Base-by-base conservation (phyloP, 73 alveolate genomes). In the Paramecium sonneborni region DNA sequence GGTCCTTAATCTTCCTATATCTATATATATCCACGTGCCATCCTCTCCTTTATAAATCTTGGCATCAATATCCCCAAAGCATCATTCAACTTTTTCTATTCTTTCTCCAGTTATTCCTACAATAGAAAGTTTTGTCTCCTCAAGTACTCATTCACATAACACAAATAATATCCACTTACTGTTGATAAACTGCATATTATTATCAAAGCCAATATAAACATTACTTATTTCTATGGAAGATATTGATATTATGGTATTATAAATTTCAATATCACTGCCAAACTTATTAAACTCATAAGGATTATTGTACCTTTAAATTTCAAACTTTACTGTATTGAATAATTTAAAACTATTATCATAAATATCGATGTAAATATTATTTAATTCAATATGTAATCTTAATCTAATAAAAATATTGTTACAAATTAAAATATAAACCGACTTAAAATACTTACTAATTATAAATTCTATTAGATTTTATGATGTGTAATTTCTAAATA, bases 1-100 rank as follows among this genome's bases (percentile, higher is more conserved):
- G 92, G 94, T 32, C 96, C 97, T 85, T 97, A 92, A 57, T 96
- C 97, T 57, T 97, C 99, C 30, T 96, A 93, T 18, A 97, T 94
- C 37, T 86, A 88, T 20, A 95, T 85, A 38, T 94, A 79, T 18
- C 99, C 99, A 9, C 90, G 39, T 18, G 90, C 91, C 87, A 88
- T 88, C 20, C 87, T 70, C 21, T 88, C 94, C 12, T 57, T 48
- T 6, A 88, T 88, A 43, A 88, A 88, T 38, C 74, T 68, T 0
- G 94, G 94, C 70, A 88, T 52, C 20, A 88, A 67, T 24, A 88
- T 43, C 9, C 91, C 85, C 28, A 88, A 41, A 20, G 74, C 74
- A 28, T 88, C 94, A 56, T 88, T 88, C 20, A 88, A 62, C 37
- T 88, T 88, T 18, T 79, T 79, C 26, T 79, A 44, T 20, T 79